A percentile compares a stretch with the other conserved stretches of the same genome.
These are phyloP conservation scores for Boletus reticuloceps DNA, from an alignment of 768 basidiomycete genomes.

Conservation along the genomic window DNA sequence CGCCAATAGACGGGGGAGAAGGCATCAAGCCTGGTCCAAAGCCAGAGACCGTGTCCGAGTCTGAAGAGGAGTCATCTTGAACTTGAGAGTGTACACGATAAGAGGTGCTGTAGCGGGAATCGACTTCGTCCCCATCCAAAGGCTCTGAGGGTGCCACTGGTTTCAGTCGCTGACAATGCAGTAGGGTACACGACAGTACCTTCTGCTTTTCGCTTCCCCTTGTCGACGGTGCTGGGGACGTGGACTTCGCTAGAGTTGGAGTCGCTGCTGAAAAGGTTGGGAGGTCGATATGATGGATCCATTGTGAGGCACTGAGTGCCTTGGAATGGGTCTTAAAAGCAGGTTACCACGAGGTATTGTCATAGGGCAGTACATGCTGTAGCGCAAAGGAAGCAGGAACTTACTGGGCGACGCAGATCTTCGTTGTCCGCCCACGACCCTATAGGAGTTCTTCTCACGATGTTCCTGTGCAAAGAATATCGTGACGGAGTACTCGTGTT, in stretches of 20 bases:
- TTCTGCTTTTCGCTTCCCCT: slow-evolving; percentile 20
- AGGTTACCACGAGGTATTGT: slow-evolving; percentile 6
- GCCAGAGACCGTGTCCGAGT: slow-evolving; percentile 4
- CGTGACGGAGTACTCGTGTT: neutral
- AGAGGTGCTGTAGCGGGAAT: neutral
- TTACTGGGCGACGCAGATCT: slow-evolving; percentile 13
- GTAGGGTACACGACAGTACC: neutral
- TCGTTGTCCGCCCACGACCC: neutral
- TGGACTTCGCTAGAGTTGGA: neutral
- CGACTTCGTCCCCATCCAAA: neutral
- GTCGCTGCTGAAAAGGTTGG: slow-evolving; percentile 4
- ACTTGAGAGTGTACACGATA: neutral
- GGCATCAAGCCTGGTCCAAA: slow-evolving; percentile 2
- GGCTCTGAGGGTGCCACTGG: slow-evolving; percentile 4
- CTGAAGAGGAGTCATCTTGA: neutral
- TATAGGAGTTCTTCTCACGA: slow-evolving; percentile 3
- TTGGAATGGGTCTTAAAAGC: slow-evolving; percentile 6
- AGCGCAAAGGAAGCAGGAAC: neutral
- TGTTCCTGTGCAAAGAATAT: slow-evolving; percentile 9
- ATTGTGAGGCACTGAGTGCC: slow-evolving; percentile 2
- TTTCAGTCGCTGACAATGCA: neutral
- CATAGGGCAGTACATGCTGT: slow-evolving; percentile 6
- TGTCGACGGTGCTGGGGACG: slow-evolving; percentile 11
- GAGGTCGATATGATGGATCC: slow-evolving; percentile 9
- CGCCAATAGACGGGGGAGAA: neutral